Evolutionary conservation across 331 rosid species (phyloP).

Genomic region (Spiraea crenata): DNA sequence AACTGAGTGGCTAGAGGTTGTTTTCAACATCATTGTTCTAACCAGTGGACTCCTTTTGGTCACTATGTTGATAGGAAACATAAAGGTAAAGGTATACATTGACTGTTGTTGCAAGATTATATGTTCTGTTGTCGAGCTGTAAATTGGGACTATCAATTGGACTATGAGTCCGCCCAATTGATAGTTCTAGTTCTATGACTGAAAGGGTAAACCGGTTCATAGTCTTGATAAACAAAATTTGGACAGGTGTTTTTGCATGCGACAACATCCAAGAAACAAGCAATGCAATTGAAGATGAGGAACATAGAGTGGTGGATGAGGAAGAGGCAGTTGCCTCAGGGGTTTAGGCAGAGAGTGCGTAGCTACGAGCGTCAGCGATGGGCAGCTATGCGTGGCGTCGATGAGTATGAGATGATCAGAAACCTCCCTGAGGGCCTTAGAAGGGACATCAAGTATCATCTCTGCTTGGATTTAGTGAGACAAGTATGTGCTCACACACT

Average conservation of each 20-base stretch:
- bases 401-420: constrained; percentile 71
- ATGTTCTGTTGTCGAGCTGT: not conserved
- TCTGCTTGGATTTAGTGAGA: constrained; percentile 81
- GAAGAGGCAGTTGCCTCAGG: constrained; percentile 69
- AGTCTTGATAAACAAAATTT: not conserved
- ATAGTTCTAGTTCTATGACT: not conserved
- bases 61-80: constrained; percentile 94
- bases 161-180: not conserved
- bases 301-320: constrained; percentile 98
- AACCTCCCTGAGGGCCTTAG: constrained; percentile 90
- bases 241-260: constrained; percentile 85
- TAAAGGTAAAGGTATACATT: constrained; percentile 85
- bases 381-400: constrained; percentile 94
- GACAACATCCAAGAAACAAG: constrained; percentile 88
- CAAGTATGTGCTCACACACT: constrained; percentile 42
- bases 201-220: not conserved
- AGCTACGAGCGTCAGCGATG: constrained; percentile 89
- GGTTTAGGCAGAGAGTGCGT: constrained; percentile 73
- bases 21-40: constrained; percentile 82
- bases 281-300: constrained; percentile 86
- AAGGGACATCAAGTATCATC: constrained; percentile 89
- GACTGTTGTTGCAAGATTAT: not conserved
- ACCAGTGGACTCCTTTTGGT: constrained; percentile 89
- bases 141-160: not conserved
- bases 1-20: constrained; percentile 80